These are phyloP conservation scores for Wallemia mellicola DNA, from an alignment of 1,284 basidiomycete genomes.

Conservation along the genomic window DNA sequence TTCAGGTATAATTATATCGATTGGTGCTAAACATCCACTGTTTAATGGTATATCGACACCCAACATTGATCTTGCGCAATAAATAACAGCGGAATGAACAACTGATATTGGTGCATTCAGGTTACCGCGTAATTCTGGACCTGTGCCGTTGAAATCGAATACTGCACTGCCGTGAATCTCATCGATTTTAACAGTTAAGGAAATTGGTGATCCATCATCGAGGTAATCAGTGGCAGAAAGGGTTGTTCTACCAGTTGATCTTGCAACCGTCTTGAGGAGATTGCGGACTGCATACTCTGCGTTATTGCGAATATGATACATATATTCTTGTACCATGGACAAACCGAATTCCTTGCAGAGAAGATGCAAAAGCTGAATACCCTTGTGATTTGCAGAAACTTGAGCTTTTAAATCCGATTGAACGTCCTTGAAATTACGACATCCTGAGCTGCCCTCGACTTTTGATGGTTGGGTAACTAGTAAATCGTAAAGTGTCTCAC, in stretches of 20 bases:
- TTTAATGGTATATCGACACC: slow-evolving; percentile 78
- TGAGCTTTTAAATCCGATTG: slow-evolving; percentile 83
- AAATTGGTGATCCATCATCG: slow-evolving; percentile 58
- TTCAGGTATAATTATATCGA: slow-evolving; percentile 35
- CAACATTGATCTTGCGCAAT: slow-evolving; percentile 77
- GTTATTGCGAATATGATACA: slow-evolving; percentile 65
- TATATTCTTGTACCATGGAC: slow-evolving; percentile 65
- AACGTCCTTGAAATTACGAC: slow-evolving; percentile 55
- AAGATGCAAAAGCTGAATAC: slow-evolving; percentile 45
- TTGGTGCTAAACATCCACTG: slow-evolving; percentile 47
- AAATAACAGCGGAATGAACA: slow-evolving; percentile 74
- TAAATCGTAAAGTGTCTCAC: slow-evolving; percentile 36
- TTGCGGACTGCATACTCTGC: slow-evolving; percentile 68
- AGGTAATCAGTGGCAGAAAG: slow-evolving; percentile 46
- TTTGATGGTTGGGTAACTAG: slow-evolving; percentile 62
- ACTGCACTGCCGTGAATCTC: slow-evolving; percentile 42
- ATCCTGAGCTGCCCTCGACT: slow-evolving; percentile 55
- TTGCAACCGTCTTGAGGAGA: slow-evolving; percentile 45
- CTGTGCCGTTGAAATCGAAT: slow-evolving; percentile 72
- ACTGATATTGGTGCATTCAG: slow-evolving; percentile 68
- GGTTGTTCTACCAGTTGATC: slow-evolving; percentile 30
- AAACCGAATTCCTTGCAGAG: slow-evolving; percentile 68
- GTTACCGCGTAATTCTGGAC: slow-evolving; percentile 64
- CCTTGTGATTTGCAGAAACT: slow-evolving; percentile 88
- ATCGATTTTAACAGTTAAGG: slow-evolving; percentile 39